Evolutionary conservation across 805 yeast genomes (phyloP).

Genomic region (Pichia membranifaciens): DNA sequence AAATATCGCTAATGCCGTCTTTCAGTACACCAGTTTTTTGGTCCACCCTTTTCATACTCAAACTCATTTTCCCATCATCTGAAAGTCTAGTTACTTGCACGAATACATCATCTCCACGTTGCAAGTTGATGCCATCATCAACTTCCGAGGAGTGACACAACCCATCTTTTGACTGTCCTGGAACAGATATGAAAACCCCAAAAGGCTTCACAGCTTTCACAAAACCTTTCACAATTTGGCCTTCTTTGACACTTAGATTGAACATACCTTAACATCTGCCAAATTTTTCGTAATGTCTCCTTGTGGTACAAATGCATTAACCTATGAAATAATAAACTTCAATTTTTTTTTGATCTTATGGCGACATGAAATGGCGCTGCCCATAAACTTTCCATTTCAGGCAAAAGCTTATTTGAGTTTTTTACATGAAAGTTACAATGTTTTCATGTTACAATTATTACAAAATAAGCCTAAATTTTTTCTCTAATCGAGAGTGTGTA

Average conservation of each 20-base stretch:
- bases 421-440: neutral
- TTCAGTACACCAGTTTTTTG: slow-evolving; percentile 52
- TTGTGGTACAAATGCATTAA: too few relatives aligned
- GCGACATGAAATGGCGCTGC: neutral
- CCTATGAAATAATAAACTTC: too few relatives aligned
- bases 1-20: neutral
- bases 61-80: slow-evolving; percentile 42
- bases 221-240: slow-evolving; percentile 52
- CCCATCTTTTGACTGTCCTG: slow-evolving; percentile 39
- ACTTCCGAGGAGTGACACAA: slow-evolving; percentile 76
- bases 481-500: neutral
- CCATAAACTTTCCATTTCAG: neutral
- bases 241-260: slow-evolving; percentile 16
- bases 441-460: neutral
- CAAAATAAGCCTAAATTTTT: neutral
- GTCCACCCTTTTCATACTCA: slow-evolving; percentile 68
- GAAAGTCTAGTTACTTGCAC: slow-evolving; percentile 48
- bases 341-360: neutral
- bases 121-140: slow-evolving; percentile 32
- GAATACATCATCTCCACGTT: slow-evolving; percentile 53
- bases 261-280: slow-evolving; percentile 2
- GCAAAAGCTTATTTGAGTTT: neutral
- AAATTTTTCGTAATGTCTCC: too few relatives aligned
- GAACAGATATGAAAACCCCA: slow-evolving; percentile 74
- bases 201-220: slow-evolving; percentile 57